These are phyloP conservation scores for Dalechampia spathulata DNA, from an alignment of 441 rosid species.

Conservation along the genomic window DNA sequence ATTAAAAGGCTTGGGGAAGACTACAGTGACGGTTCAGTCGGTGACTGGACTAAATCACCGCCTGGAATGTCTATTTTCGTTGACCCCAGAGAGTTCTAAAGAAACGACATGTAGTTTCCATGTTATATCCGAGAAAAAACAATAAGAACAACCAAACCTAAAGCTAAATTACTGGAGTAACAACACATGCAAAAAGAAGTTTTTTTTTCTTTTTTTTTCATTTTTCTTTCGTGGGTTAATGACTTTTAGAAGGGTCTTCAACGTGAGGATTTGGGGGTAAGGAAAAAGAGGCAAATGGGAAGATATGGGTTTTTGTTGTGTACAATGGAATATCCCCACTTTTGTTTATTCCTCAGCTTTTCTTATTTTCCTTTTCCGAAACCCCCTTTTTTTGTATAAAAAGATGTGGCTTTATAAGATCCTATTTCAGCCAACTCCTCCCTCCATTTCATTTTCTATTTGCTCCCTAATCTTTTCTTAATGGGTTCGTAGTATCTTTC, in stretches of 20 bases:
- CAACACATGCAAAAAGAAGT: background rate
- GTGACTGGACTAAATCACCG: constrained; percentile 94
- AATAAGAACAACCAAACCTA: background rate
- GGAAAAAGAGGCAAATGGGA: constrained; percentile 24
- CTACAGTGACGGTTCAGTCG: constrained; percentile 70
- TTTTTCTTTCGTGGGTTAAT: background rate
- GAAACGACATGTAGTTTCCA: constrained; percentile 3
- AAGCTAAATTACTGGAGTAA: background rate
- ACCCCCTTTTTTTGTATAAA: constrained; percentile 48
- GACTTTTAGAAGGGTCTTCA: background rate
- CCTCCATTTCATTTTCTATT: constrained; percentile 2
- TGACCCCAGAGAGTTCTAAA: constrained; percentile 88
- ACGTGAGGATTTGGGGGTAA: constrained; percentile 6
- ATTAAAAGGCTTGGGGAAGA: constrained; percentile 80
- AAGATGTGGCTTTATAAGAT: constrained; percentile 48
- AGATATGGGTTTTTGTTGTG: constrained; percentile 25
- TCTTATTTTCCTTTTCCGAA: background rate
- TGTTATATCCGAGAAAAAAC: background rate
- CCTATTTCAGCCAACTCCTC: constrained; percentile 23
- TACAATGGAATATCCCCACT: constrained; percentile 29
- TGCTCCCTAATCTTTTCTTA: too few relatives aligned
- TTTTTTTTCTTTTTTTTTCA: background rate
- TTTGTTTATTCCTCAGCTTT: constrained; percentile 15
- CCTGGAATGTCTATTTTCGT: constrained; percentile 85
- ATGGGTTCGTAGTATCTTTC: constrained; percentile 16